Base-by-base conservation (phyloP, 1,139 yeast genomes). In the Kazachstania sp. region DNA sequence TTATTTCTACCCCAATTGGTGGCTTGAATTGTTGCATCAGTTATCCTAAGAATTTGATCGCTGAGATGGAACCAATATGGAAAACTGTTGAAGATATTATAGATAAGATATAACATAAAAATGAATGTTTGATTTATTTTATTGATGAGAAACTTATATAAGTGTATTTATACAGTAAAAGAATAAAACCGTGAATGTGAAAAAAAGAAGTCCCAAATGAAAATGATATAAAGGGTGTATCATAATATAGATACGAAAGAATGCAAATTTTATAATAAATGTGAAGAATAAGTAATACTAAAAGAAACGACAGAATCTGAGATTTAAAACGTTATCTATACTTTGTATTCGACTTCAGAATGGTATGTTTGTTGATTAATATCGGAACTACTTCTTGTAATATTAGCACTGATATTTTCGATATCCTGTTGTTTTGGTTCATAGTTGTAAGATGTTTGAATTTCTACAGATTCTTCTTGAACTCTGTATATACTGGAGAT, bases 1-100 rank as follows among this genome's bases (percentile, higher is more conserved):
- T 52, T 1, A 53, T 61, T 12, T 52, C 63, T 3, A 61, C 64
- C 1, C 52, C 53, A 3, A 30, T 42, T 3, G 63, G 62, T 31
- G 67, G 67, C 2, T 48, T 60, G 29, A 54, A 45, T 16, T 53
- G 60, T 37, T 48, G 50, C 30, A 30, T 61, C 26, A 54, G 58
- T 30, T 56, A 53, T 40, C 64, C 64, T 7, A 44, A 41, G 29
- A 49, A 44, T 18, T 41, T 57, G 5, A 38, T 45, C 18, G 31
- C 31, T 6, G 45, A 46, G 6, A 34, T 51, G 30, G 31, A 45
- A 30, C 43, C 48, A 3, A 36, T 44, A 8, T 48, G 49, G 45
- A 39, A 43, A 3, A 11, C 30, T 18, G 43, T 47, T 4, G 43
- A 37, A 9, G 38, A 32, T 5, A 39, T 31, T 45, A 29, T 32